Evolutionary conservation across 257 asterid genomes (phyloP).

Genomic region (Solanum etuberosum): DNA sequence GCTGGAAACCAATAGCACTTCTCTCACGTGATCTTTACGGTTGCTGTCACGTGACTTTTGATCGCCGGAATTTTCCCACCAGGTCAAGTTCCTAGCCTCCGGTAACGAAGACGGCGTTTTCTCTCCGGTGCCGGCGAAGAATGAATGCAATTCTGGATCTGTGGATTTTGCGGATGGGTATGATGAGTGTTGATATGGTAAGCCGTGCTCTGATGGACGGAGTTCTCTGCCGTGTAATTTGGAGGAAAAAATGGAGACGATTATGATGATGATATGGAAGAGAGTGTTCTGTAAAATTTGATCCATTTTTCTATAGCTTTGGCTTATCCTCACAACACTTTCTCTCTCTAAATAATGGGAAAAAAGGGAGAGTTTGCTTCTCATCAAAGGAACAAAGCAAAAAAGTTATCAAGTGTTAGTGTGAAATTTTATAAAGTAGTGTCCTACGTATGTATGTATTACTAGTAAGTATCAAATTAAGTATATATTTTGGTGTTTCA

Average conservation of each 20-base stretch:
- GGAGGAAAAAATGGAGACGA: neutral
- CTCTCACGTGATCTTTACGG: constrained; percentile 2
- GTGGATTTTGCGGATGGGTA: neutral
- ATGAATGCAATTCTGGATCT: constrained; percentile 14
- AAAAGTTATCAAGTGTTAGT: neutral
- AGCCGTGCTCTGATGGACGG: constrained; percentile 51
- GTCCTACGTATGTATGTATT: neutral
- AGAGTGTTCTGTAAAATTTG: neutral
- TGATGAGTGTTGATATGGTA: constrained; percentile 14
- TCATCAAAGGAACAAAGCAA: neutral
- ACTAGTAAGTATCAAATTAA: neutral
- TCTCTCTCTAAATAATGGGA: neutral
- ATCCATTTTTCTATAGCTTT: neutral
- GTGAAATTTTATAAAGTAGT: neutral
- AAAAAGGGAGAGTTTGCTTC: neutral
- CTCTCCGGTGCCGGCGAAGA: constrained; percentile 30
- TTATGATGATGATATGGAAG: neutral
- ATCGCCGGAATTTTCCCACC: constrained; percentile 21
- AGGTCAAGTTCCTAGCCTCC: constrained; percentile 50
- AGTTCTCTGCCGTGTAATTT: constrained; percentile 22
- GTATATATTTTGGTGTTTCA: neutral
- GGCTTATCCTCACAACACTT: neutral
- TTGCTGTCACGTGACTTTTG: neutral
- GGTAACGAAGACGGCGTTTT: constrained; percentile 38
- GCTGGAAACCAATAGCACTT: neutral